Percentiles rank a stretch among this genome's conserved stretches.
phyloP scores from a whole-genome alignment of 352 stramenopile genomes.

The Phytophthora rubi region DNA sequence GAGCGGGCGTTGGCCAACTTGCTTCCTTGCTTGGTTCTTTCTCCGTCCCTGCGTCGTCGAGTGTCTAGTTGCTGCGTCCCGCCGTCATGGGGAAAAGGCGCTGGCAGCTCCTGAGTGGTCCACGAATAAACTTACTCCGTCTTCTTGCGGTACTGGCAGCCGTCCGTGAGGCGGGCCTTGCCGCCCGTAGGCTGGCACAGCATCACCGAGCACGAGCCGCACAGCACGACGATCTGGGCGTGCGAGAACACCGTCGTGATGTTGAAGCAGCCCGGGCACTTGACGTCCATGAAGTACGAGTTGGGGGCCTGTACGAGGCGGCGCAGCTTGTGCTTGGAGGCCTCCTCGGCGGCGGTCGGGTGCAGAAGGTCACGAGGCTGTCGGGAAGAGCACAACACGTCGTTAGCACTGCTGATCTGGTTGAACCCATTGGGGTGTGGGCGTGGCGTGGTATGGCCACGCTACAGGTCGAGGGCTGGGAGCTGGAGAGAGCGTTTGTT shows the following conservation, averaged over 20 bases:
- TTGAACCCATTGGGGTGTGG: neutral
- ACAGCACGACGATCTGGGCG: slow-evolving; percentile 98
- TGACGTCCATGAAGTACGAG: slow-evolving; percentile 99
- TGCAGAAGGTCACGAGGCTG: slow-evolving; percentile 97
- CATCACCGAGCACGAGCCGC: slow-evolving; percentile 97
- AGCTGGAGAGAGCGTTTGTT: slow-evolving; percentile 11
- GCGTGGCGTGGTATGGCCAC: neutral
- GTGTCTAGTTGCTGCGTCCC: slow-evolving; percentile 34
- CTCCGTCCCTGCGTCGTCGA: slow-evolving; percentile 37
- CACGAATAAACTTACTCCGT: slow-evolving; percentile 93
- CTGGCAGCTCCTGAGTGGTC: slow-evolving; percentile 20
- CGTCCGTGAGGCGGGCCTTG: slow-evolving; percentile 98
- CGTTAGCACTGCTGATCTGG: slow-evolving; percentile 16
- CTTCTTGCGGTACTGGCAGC: slow-evolving; percentile 99
- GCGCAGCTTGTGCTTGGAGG: slow-evolving; percentile 99
- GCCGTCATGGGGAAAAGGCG: neutral
- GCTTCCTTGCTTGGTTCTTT: slow-evolving; percentile 42
- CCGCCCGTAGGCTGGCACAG: slow-evolving; percentile 98
- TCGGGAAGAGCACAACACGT: slow-evolving; percentile 3
- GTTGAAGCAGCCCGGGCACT: slow-evolving; percentile 99
- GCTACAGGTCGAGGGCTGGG: neutral
- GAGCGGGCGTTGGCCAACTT: slow-evolving; percentile 35
- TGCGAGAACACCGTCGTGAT: slow-evolving; percentile 99
- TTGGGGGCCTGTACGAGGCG: slow-evolving; percentile 99
- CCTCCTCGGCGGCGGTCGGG: slow-evolving; percentile 95